Evolutionary conservation across 345 rosid species (phyloP), one percentile per base, ranked within the genome.

Genomic region (Pistacia integerrima): DNA sequence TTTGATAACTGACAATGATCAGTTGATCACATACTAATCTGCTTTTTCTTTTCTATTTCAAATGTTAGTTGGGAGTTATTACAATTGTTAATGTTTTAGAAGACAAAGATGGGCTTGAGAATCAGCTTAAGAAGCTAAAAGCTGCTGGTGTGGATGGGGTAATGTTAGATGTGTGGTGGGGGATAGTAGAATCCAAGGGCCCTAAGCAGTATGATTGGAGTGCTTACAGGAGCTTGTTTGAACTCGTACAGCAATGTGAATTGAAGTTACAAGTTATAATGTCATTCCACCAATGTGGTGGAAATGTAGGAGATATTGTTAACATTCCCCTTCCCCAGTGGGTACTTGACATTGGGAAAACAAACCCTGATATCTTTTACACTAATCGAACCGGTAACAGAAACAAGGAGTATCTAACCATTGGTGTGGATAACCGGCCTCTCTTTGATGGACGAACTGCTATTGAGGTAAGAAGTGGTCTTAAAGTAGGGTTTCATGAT

Each of bases 131-230:
- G 84, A 84, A 87, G 82, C 89, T 92, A 62, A 90, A 81, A 73
- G 84, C 82, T 9, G 94, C 91, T 8, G 92, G 90, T 4, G 73
- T 91, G 16, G 97, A 92, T 20, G 97, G 98, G 33, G 87, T 92
- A 13, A 94, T 92, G 97, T 79, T 89, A 0, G 98, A 94, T 64
- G 91, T 92, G 0, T 91, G 95, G 97, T 94, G 94, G 97, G 97
- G 97, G 68, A 87, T 91, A 49, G 70, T 90, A 13, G 94, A 94
- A 74, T 78, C 90, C 46, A 86, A 84, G 54, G 93, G 89, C 11
- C 89, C 97, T 9, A 77, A 67, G 81, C 80, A 83, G 49, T 89
- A 92, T 70, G 93, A 88, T 22, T 92, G 97, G 98, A 80, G 79
- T 55, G 97, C 93, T 64, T 94, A 94, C 77, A 84, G 91, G 82